Evolutionary conservation across 2,329 filamentous ascomycete species (phyloP).

Genomic region (Fusarium sp.): DNA sequence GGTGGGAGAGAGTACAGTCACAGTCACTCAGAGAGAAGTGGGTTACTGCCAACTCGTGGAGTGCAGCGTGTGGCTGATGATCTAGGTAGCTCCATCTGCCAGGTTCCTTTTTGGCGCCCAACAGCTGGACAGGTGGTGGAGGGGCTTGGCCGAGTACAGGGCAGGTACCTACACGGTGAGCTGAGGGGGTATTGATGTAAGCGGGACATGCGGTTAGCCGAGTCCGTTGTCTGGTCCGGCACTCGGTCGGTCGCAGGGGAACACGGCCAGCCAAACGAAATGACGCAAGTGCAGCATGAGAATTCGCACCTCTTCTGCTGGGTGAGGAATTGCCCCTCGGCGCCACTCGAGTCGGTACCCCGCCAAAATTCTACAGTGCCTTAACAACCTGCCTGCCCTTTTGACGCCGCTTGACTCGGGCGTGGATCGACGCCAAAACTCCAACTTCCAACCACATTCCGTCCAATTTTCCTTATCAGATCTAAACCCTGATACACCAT

Average conservation of each 20-base stretch:
- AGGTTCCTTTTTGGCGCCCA: slow-evolving; percentile 1
- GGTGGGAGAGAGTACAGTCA: slow-evolving; percentile 7
- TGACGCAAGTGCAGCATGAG: slow-evolving; percentile 42
- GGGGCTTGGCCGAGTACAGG: background rate
- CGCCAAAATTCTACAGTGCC: slow-evolving; percentile 37
- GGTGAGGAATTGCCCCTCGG: slow-evolving; percentile 34
- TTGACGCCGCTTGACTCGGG: slow-evolving; percentile 27
- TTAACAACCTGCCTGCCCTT: background rate
- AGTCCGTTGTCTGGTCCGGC: background rate
- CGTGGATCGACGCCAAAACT: slow-evolving; percentile 23
- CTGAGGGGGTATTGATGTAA: background rate
- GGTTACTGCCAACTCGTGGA: slow-evolving; percentile 16
- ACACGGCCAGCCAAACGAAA: slow-evolving; percentile 33
- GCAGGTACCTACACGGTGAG: background rate
- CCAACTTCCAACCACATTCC: slow-evolving; percentile 21
- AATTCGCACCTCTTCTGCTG: slow-evolving; percentile 18
- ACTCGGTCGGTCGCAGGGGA: slow-evolving; percentile 4
- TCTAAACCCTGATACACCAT: slow-evolving; percentile 19
- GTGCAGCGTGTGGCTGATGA: slow-evolving; percentile 45
- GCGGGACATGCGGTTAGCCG: background rate
- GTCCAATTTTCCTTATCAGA: slow-evolving; percentile 33
- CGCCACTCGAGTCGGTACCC: slow-evolving; percentile 31
- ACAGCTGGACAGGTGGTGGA: background rate
- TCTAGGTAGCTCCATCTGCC: slow-evolving; percentile 38
- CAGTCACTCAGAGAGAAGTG: background rate